phyloP scores from a whole-genome alignment of 495 filamentous ascomycete genomes.

The Penicillium maclennaniae region DNA sequence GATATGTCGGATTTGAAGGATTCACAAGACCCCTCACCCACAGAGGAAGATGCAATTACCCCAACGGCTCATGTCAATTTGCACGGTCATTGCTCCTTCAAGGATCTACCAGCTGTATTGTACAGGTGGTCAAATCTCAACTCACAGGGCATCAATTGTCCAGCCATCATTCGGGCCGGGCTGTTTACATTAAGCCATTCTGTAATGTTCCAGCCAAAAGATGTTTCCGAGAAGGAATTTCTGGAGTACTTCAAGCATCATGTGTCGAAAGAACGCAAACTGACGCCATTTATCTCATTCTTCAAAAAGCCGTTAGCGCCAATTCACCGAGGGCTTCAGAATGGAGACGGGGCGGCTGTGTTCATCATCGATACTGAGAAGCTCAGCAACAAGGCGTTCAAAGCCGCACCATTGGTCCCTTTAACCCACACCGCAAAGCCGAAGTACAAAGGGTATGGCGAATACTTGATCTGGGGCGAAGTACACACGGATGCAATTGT shows the following conservation, averaged over 20 bases:
- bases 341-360: slow-evolving; percentile 25
- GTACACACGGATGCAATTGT: slow-evolving; percentile 25
- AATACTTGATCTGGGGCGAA: slow-evolving; percentile 34
- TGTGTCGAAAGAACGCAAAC: slow-evolving; percentile 9
- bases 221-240: slow-evolving; percentile 17
- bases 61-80: background rate
- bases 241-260: slow-evolving; percentile 22
- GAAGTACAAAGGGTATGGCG: slow-evolving; percentile 27
- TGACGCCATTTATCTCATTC: slow-evolving; percentile 35
- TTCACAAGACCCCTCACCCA: no score
- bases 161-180: slow-evolving; percentile 17
- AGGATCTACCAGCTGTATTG: slow-evolving; percentile 24
- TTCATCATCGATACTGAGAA: slow-evolving; percentile 30
- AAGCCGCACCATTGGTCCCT: slow-evolving; percentile 20
- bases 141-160: slow-evolving; percentile 32
- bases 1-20: background rate
- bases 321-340: slow-evolving; percentile 29
- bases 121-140: slow-evolving; percentile 36
- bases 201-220: slow-evolving; percentile 10
- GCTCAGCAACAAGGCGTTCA: slow-evolving; percentile 20
- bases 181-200: slow-evolving; percentile 16
- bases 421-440: slow-evolving; percentile 14
- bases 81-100: background rate
- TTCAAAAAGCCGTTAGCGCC: slow-evolving; percentile 24
- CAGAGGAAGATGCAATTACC: background rate